Evolutionary conservation across 345 rosid species (phyloP), one percentile per base, ranked within the genome.

Genomic region (Citrus trifoliata): DNA sequence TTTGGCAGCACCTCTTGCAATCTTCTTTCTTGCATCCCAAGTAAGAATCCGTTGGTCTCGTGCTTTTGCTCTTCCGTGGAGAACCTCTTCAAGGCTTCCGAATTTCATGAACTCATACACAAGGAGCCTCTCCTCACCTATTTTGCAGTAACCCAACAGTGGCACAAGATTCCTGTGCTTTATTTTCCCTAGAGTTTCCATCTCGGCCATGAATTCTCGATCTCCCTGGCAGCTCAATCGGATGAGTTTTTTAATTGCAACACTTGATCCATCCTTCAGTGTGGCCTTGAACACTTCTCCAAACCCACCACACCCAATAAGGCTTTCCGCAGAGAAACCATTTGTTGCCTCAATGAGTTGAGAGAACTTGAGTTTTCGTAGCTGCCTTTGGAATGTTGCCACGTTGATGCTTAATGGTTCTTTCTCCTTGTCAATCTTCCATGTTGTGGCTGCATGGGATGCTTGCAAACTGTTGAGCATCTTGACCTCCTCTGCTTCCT

Each of bases 361-460:
- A 5, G 99, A 95, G 75, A 95, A 95, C 84, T 95, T 93, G 19
- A 95, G 96, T 81, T 93, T 93, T 83, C 93, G 85, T 10, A 93
- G 79, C 82, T 93, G 95, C 32, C 98, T 83, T 8, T 93, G 98
- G 80, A 95, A 95, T 7, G 99, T 95, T 0, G 98, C 99, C 0
- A 93, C 99, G 32, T 95, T 95, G 69, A 95, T 95, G 81, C 98
- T 95, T 73, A 95, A 55, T 19, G 99, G 99, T 81, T 95, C 99
- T 82, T 89, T 95, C 86, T 95, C 98, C 80, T 93, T 95, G 77
- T 95, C 99, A 56, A 95, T 93, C 88, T 93, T 95, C 99, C 99
- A 95, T 1, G 98, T 95, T 0, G 98, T 95, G 6, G 98, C 97
- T 0, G 97, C 95, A 35, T 91, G 88, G 22, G 88, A 83, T 14